Base-by-base conservation (phyloP, 2,329 filamentous ascomycete species). In the Exserohilum rostratum region DNA sequence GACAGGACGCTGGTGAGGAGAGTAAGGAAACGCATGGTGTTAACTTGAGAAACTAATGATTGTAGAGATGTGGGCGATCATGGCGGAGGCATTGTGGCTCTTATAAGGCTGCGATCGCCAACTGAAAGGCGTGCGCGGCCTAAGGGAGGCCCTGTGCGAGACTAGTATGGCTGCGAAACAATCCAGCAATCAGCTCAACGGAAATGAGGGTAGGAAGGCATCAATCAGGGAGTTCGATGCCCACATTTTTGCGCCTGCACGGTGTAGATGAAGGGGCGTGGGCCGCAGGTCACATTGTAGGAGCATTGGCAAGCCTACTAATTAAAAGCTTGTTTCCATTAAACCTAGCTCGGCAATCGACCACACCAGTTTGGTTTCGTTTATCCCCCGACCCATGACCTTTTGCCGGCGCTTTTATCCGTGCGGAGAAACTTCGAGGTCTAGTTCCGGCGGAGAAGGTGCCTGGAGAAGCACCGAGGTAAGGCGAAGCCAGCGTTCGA, bases 1-100 rank as follows among this genome's bases (percentile, higher is more conserved):
- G 65, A 65, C 2, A 71, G 52, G 43, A 25, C 62, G 54, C 49
- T 62, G 2, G 63, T 57, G 33, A 71, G 34, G 12, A 57, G 15
- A 25, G 61, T 45, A 22, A 69, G 58, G 33, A 70, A 44, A 51
- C 65, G 67, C 68, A 70, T 69, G 29, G 39, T 64, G 47, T 15
- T 47, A 15, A 12, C 15, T 35, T 12, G 35, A 27, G n/a, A 34
- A 18, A 17, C 42, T 25, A 39, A 31, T 22, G 27, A 35, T 18
- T 22, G 12, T 27, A 11, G 43, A 48, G 22, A 13, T 11, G 10
- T 12, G 5, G 7, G 15, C 7, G 20, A 44, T 17, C 11, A n/a
- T 6, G 33, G 34, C 40, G 49, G 44, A 46, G 44, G 29, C 22
- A 17, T 10, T 18, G 20, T 15, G 31, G 25, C n/a, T 46, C 42